Evolutionary conservation across 176 grass and related monocot genomes (phyloP), one percentile per base, ranked within the genome.

Genomic region (Oryza brachyantha): DNA sequence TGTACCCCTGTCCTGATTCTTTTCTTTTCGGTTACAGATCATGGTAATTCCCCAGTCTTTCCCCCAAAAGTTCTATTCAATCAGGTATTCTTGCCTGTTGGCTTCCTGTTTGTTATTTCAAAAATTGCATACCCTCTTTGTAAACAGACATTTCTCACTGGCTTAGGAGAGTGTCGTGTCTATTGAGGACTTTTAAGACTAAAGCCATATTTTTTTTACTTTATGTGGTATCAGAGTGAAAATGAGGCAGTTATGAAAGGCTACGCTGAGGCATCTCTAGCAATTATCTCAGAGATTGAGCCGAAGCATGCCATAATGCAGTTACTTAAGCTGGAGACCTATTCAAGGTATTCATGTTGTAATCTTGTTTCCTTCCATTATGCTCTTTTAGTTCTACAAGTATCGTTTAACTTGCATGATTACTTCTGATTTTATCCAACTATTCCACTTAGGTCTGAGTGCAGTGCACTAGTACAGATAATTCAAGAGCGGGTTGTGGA

Each of bases 401-500:
- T 75, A 42, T 22, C 34, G 7, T 48, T 74, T 68, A 22, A 26
- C 61, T 78, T 68, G 8, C 1, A 32, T 74, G 48, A 61, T 58
- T 41, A 41, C 61, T 66, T 66, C 46, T 8, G 0, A 14, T 54
- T 34, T 32, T 88, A 26, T 26, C 19, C 7, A 55, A 55, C 19
- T 55, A 22, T 55, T 55, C 50, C 17, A 22, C 50, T 55, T 78
- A 97, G 94, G 77, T 90, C 86, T 14, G 94, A 94, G 37, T 81
- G 89, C 77, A 73, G 43, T 64, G 84, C 81, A 72, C 66, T 97
- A 58, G 84, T 82, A 73, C 89, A 88, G 84, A 87, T 94, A 85
- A 97, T 97, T 81, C 85, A 94, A 81, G 91, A 93, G 61, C 76
- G 91, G 46, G 80, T 97, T 72, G 75, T 92, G 71, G 83, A 94